Conservation (phyloP, 2,329 filamentous ascomycete species). For the Lachnum nothofagi region DNA sequence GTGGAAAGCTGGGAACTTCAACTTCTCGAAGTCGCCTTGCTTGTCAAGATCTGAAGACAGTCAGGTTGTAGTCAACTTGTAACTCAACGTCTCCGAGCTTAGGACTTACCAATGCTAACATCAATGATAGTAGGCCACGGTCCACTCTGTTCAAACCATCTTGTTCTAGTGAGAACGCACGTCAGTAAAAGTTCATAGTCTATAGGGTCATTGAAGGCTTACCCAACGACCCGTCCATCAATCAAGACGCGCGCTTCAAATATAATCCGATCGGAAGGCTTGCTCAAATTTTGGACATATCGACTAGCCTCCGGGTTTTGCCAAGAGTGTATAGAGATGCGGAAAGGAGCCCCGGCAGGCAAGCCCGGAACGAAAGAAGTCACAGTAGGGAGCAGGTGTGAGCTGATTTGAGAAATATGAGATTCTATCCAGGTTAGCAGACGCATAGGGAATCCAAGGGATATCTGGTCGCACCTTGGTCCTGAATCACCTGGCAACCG, state of each 20-base stretch:
- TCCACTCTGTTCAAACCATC: constrained; percentile 46
- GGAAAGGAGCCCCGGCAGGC: constrained; percentile 53
- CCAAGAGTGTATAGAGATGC: constrained; percentile 74
- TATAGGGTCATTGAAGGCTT: constrained; percentile 12
- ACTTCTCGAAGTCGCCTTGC: constrained; percentile 50
- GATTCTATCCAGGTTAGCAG: constrained; percentile 10
- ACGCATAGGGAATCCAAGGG: constrained; percentile 26
- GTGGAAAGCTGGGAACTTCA: constrained; percentile 70
- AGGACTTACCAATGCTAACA: constrained; percentile 39
- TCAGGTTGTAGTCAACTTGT: constrained; percentile 4
- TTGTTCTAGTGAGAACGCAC: constrained; percentile 31
- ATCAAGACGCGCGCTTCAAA: constrained; percentile 65
- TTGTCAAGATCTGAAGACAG: constrained; percentile 28
- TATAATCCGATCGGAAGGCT: constrained; percentile 49
- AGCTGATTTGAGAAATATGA: constrained; percentile 6
- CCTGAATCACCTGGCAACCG: constrained; percentile 62
- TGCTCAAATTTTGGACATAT: constrained; percentile 49
- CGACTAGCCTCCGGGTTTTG: constrained; percentile 54
- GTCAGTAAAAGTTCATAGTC: not conserved
- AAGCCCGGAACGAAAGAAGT: constrained; percentile 69
- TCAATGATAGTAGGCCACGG: constrained; percentile 46
- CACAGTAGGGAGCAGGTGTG: constrained; percentile 52
- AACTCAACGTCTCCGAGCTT: not conserved
- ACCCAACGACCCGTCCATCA: constrained; percentile 63
- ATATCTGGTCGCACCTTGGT: constrained; percentile 34